Evolutionary conservation across 2,329 filamentous ascomycete species (phyloP).

Genomic region (Phaeosphaeriaceae sp.): DNA sequence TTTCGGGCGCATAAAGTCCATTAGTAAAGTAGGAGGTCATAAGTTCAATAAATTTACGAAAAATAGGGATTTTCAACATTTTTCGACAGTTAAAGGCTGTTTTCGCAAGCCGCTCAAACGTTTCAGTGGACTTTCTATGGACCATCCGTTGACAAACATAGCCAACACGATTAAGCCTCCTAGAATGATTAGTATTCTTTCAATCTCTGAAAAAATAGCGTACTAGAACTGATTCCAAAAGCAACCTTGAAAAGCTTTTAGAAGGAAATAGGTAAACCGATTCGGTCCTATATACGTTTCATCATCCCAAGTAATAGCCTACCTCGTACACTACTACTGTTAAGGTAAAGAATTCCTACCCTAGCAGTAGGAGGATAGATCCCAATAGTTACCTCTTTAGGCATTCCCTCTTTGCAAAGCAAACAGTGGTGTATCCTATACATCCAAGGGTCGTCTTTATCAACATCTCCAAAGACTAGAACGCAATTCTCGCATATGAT

Average conservation of each 20-base stretch:
- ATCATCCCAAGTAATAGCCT: conserved; percentile 11
- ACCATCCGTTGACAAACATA: background rate
- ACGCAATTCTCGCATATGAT: conserved; percentile 19
- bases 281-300: conserved; percentile 1
- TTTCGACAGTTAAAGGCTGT: background rate
- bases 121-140: background rate
- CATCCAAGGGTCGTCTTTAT: conserved; percentile 14
- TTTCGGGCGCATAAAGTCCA: conserved; percentile 11
- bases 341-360: conserved; percentile 19
- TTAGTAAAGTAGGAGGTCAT: conserved; percentile 14
- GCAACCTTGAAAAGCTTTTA: conserved; percentile 1
- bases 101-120: background rate
- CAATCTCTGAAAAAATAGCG: conserved; percentile 9
- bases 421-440: conserved; percentile 18
- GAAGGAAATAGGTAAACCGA: background rate
- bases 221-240: conserved; percentile 8
- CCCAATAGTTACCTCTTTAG: conserved; percentile 12
- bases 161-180: background rate
- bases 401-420: conserved; percentile 15
- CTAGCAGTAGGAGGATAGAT: conserved; percentile 11
- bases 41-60: conserved; percentile 3
- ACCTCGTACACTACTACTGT: conserved; percentile 11
- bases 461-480: conserved; percentile 13
- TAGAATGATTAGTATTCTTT: background rate
- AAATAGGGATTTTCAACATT: background rate